These are phyloP conservation scores for Lomentospora prolificans DNA, from an alignment of 2,329 filamentous ascomycete genomes.

Conservation along the genomic window DNA sequence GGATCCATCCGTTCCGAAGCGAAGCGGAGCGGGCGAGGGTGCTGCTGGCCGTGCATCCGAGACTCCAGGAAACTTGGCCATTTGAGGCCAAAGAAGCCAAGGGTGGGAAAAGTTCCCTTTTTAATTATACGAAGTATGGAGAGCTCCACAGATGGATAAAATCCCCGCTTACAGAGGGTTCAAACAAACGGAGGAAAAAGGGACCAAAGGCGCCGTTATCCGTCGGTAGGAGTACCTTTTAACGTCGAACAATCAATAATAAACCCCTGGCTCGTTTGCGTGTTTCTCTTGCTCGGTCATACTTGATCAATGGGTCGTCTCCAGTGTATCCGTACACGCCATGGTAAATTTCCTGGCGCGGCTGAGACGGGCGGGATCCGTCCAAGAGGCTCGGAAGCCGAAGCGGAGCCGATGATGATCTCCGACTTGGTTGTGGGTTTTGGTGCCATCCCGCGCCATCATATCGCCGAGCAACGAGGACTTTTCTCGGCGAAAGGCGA, in stretches of 20 bases:
- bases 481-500: background rate
- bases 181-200: too few relatives aligned
- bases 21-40: background rate
- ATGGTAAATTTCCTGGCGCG: background rate
- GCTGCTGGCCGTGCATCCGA: background rate
- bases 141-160: too few relatives aligned
- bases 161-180: too few relatives aligned
- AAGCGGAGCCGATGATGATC: constrained; percentile 9
- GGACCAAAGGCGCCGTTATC: too few relatives aligned
- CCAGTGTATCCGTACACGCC: background rate
- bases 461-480: constrained; percentile 3
- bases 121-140: too few relatives aligned
- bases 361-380: background rate
- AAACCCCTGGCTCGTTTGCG: background rate
- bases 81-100: background rate
- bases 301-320: background rate
- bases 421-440: background rate
- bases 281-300: background rate
- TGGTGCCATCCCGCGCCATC: background rate
- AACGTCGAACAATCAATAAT: background rate
- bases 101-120: too few relatives aligned
- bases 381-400: constrained; percentile 5
- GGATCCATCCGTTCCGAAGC: background rate
- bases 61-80: background rate
- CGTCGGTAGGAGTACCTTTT: background rate